Conservation (phyloP, 768 basidiomycete genomes). For the Tephrocybe sp. region DNA sequence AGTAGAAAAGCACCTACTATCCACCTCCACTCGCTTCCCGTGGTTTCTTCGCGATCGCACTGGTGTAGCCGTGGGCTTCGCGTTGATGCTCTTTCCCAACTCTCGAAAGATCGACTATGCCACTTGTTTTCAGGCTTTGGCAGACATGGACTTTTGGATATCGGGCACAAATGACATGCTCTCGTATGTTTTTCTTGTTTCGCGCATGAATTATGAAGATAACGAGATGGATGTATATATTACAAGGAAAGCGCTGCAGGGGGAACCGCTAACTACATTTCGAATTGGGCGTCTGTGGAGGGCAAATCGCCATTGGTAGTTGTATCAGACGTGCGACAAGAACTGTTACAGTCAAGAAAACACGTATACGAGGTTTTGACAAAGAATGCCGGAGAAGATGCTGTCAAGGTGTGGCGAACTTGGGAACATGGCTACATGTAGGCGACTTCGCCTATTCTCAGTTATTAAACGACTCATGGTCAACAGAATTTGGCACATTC, state of each 20-base stretch:
- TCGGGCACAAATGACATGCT: slow-evolving; percentile 20
- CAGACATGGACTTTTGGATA: slow-evolving; percentile 21
- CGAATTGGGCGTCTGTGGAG: slow-evolving; percentile 8
- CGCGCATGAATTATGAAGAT: not conserved
- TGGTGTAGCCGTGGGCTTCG: slow-evolving; percentile 15
- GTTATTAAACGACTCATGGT: not conserved
- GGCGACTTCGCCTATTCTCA: not conserved
- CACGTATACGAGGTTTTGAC: not conserved
- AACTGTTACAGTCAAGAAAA: not conserved
- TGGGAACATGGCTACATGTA: slow-evolving; percentile 12
- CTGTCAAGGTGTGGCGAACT: slow-evolving; percentile 3
- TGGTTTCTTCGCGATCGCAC: slow-evolving; percentile 22
- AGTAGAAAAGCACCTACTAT: slow-evolving; percentile 2
- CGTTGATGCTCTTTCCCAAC: slow-evolving; percentile 19
- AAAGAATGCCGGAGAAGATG: not conserved
- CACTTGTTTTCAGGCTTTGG: slow-evolving; percentile 19
- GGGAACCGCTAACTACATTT: slow-evolving; percentile 8
- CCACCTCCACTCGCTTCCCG: slow-evolving; percentile 15
- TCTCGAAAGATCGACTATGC: slow-evolving; percentile 10
- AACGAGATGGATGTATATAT: not conserved
- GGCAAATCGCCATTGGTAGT: slow-evolving; percentile 2
- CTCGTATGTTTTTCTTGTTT: slow-evolving; percentile 15
- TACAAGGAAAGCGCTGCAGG: not conserved
- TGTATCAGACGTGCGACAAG: slow-evolving; percentile 11
- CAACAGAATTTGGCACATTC: slow-evolving; percentile 3